Evolutionary conservation across 1,284 basidiomycete species (phyloP), one percentile per base, ranked within the genome.

Genomic region (Cutaneotrichosporon sp.): DNA sequence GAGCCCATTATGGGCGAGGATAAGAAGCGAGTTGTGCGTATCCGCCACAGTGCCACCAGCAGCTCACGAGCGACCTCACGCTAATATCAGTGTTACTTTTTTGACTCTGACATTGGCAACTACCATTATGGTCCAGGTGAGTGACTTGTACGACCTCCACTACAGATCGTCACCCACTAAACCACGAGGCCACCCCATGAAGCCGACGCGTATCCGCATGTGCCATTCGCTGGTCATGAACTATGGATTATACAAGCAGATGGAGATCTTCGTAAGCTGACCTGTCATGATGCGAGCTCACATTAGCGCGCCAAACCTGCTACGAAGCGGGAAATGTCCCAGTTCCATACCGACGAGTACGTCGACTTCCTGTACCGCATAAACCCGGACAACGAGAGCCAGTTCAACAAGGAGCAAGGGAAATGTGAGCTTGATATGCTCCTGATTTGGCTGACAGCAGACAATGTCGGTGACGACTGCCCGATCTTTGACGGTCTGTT

Each of bases 191-290:
- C 81, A 83, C 65, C 82, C 80, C 1, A 97, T 97, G 93, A 97
- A 97, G 80, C 94, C 95, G 13, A 95, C 92, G 26, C 86, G 96
- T 26, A 97, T 99, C 83, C 90, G 96, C 71, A 99, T 99, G 97
- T 97, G 95, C 76, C 97, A 99, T 82, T 96, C 94, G 10, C 86
- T 99, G 47, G 96, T 99, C 62, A 99, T 99, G 97, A 99, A 99
- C 83, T 99, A 98, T 77, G 95, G 95, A 30, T 81, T 96, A 18
- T 96, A 96, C 83, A 94, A 94, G 82, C 92, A 92, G 81, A 96
- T 96, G 92, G 92, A 96, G 81, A 96, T 97, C 69, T 95, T 95
- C 73, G 92, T 95, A 76, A 72, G 92, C 85, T 21, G 46, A 9
- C 4, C 8, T 7, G 6, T 47, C 30, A 6, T 14, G 4, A 38